Percentiles rank a stretch among this genome's conserved stretches.
phyloP scores from a whole-genome alignment of 768 basidiomycete species.

The Lentinula raphanica region DNA sequence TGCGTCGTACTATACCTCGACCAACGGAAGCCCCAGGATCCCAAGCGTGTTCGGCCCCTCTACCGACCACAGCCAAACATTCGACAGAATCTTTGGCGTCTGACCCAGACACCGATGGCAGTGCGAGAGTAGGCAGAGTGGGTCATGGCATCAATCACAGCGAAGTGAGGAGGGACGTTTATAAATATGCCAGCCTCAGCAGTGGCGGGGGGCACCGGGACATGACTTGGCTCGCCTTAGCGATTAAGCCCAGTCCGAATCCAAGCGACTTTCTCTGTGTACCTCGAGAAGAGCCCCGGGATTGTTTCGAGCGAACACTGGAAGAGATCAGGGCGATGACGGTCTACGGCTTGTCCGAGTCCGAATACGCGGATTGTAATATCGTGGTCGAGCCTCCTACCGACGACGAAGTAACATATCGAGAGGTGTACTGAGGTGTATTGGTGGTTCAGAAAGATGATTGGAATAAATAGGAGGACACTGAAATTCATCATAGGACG shows the following conservation, averaged over 20 bases:
- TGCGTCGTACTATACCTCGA: no score
- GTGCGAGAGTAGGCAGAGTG: no score
- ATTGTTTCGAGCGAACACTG: neutral
- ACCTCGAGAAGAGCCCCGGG: neutral
- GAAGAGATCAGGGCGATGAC: neutral
- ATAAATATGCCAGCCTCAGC: no score
- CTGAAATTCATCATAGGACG: neutral
- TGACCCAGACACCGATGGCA: no score
- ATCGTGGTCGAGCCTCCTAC: neutral
- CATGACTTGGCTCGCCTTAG: neutral
- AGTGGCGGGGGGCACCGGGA: neutral
- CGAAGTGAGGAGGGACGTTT: no score
- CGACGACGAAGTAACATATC: neutral
- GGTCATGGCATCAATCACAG: no score
- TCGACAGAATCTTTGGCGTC: no score
- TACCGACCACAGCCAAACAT: no score
- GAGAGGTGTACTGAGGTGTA: no score
- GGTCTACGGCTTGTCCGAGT: neutral
- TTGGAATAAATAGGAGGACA: neutral
- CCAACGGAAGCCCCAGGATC: no score
- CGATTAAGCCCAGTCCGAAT: neutral
- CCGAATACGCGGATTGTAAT: neutral
- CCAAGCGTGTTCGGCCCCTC: no score
- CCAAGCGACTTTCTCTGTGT: neutral
- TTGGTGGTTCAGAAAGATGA: neutral